Base-by-base conservation (phyloP, 352 stramenopile genomes). In the Globisporangium mamillatum region DNA sequence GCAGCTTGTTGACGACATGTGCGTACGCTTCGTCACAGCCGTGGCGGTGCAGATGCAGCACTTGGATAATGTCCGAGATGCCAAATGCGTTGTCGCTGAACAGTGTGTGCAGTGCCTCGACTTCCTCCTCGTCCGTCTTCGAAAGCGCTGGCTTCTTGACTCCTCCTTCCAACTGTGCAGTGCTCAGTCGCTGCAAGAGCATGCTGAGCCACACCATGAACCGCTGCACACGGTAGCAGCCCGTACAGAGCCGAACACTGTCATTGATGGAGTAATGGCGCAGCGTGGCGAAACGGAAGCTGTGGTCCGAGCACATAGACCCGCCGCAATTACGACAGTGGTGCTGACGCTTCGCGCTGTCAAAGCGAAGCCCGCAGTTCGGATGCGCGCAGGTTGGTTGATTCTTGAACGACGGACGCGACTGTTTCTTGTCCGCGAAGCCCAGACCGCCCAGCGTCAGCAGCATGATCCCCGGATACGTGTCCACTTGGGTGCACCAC, bases 241-340 rank as follows among this genome's bases (percentile, higher is more conserved):
- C 76, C 61, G 77, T 89, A 59, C 87, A 94, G 0, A 90, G 71
- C 8, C 87, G 83, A 14, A 93, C 84, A 34, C 81, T 72, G 24
- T 86, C 65, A 62, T 88, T 90, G 53, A 87, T 85, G 12, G 83
- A 69, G 36, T 84, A 84, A 66, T 94, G 84, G 1, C 75, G 76
- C 66, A 94, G 69, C 63, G 87, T 68, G 10, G 84, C 79, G 32
- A 91, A 94, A 16, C 80, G 79, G 24, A 78, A 84, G 71, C 87
- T 94, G 70, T 94, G 87, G 69, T 93, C 84, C 9, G 87, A 93
- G 66, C 87, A 94, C 20, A 93, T 79, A 0, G 84, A 89, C 22
- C 83, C 83, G 12, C 87, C 87, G 48, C 87, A 94, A 71, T 92
- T 94, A 9, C 84, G 85, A 48, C 87, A 94, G 72, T 94, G 84